Evolutionary conservation across 306 rosid species (phyloP).

Genomic region (Castanospermum australe): DNA sequence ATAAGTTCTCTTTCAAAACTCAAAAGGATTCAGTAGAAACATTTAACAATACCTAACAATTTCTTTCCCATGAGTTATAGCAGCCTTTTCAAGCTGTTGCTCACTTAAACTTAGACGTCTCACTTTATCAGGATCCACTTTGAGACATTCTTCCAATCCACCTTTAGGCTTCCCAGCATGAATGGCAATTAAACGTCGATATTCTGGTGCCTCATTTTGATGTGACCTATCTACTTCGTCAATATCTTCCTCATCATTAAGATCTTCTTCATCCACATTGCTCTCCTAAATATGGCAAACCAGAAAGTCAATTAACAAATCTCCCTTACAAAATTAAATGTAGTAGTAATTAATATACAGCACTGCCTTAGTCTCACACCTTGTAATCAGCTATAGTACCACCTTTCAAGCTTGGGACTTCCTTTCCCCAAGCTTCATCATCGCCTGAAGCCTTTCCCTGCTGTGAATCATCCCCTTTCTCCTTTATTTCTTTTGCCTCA

Average conservation of each 20-base stretch:
- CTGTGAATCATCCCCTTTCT: constrained; percentile 48
- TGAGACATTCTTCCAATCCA: constrained; percentile 72
- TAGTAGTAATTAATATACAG: constrained; percentile 4
- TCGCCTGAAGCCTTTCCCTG: constrained; percentile 48
- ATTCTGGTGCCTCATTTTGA: constrained; percentile 69
- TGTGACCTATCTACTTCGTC: constrained; percentile 49
- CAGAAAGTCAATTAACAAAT: constrained; percentile 17
- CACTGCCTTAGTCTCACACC: constrained; percentile 47
- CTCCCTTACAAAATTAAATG: constrained; percentile 17
- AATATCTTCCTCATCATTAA: constrained; percentile 50
- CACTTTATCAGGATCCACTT: constrained; percentile 83
- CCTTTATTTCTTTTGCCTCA: constrained; percentile 58
- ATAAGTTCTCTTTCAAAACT: background rate
- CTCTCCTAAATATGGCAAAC: constrained; percentile 39
- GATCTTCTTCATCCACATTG: constrained; percentile 44
- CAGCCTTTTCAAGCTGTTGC: constrained; percentile 86
- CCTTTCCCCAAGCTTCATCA: constrained; percentile 87
- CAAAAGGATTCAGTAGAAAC: background rate
- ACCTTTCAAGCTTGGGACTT: constrained; percentile 55
- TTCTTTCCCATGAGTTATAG: constrained; percentile 59
- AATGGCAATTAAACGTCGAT: constrained; percentile 79
- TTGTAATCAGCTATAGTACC: constrained; percentile 45
- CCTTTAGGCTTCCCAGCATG: constrained; percentile 99
- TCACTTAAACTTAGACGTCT: constrained; percentile 95
- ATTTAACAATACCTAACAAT: constrained; percentile 71